Evolutionary conservation across 805 yeast genomes (phyloP), one percentile per base, ranked within the genome.

Genomic region (Candida fluviatilis): DNA sequence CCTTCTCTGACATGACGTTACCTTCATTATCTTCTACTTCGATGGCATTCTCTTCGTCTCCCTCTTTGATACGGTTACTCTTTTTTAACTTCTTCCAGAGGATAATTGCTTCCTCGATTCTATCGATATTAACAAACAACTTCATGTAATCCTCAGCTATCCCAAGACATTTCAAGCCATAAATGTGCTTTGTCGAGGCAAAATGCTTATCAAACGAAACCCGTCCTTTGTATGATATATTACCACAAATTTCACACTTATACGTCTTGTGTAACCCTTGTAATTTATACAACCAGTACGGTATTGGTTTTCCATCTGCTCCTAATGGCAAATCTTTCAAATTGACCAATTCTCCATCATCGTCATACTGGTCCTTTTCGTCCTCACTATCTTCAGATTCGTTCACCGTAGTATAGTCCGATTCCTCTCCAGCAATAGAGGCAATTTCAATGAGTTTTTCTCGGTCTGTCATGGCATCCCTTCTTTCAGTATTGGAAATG

Each of bases 1-100:
- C 90, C 48, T 78, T 77, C 49, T 80, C 82, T 24, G 84, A 76
- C 95, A 91, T 84, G 12, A 87, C 95, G 54, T 93, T 91, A 8
- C 98, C 99, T 13, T 87, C 89, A 1, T 78, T 83, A 54, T 93
- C 98, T 57, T 91, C 98, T 25, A 90, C 84, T 58, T 93, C 95
- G 10, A 82, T 72, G 1, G 78, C 76, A 37, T 71, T 67, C 45
- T 82, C 84, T 33, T 52, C 55, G 37, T 70, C 66, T 17, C 64
- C 64, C 23, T 68, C 66, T 36, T 58, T 59, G 7, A 56, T 48
- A 30, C 73, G 55, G 4, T 52, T 48, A 34, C 66, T 65, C 35
- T 55, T 50, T 39, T 64, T 64, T 7, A 81, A 43, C 18, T 60
- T 63, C 2, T 66, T 64, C 78, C 84, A 76, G 19, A 93, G 58